phyloP scores from a whole-genome alignment of 768 basidiomycete genomes.

The Suillus hirtellus region DNA sequence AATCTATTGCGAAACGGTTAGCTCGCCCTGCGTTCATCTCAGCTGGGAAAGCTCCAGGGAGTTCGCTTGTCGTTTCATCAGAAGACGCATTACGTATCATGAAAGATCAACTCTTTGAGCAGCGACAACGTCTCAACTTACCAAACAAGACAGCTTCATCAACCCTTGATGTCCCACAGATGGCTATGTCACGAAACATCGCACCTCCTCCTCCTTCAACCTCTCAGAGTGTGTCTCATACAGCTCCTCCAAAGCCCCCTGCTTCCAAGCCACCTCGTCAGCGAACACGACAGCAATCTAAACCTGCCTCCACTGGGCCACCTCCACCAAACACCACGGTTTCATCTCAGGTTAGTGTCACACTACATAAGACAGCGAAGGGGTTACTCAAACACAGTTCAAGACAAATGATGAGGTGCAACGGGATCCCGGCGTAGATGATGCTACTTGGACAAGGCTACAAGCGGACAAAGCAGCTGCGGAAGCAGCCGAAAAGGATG shows the following conservation, averaged over 20 bases:
- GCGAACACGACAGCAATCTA: neutral
- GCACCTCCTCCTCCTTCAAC: constrained; percentile 26
- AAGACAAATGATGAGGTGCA: constrained; percentile 2
- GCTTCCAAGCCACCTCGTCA: constrained; percentile 14
- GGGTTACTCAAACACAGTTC: neutral
- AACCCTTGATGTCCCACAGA: constrained; percentile 11
- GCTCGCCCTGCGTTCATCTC: constrained; percentile 39
- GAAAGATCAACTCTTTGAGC: constrained; percentile 23
- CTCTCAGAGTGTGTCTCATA: constrained; percentile 22
- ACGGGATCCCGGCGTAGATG: constrained; percentile 55
- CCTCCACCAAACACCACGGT: neutral
- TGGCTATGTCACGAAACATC: constrained; percentile 20
- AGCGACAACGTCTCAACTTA: constrained; percentile 26
- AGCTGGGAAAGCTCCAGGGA: constrained; percentile 17
- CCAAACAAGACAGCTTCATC: constrained; percentile 18
- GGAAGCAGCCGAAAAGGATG: constrained; percentile 21
- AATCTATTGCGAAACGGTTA: constrained; percentile 52
- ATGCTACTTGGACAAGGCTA: constrained; percentile 52
- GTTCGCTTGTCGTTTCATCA: constrained; percentile 23
- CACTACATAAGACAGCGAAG: neutral
- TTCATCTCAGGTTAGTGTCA: neutral
- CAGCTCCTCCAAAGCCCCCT: constrained; percentile 15
- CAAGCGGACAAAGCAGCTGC: constrained; percentile 37
- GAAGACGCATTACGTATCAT: constrained; percentile 33
- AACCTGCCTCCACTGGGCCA: constrained; percentile 5